Evolutionary conservation across 768 basidiomycete genomes (phyloP).

Genomic region (Pilatotrama ljubarskyi): DNA sequence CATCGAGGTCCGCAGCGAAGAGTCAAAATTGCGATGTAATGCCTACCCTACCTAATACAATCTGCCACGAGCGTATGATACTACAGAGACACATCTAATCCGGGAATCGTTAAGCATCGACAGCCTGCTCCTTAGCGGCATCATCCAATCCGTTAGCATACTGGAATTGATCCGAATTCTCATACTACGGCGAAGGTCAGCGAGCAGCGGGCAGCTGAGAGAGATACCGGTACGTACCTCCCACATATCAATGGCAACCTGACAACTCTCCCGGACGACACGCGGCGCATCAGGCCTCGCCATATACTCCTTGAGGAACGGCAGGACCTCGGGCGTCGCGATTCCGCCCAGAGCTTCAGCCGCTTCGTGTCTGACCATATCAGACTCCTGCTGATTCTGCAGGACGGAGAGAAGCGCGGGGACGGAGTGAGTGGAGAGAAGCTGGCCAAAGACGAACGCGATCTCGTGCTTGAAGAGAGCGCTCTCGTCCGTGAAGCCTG

Average conservation of each 20-base stretch:
- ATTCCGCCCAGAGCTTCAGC: conserved; percentile 99
- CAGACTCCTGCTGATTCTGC: conserved; percentile 69
- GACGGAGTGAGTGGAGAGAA: conserved; percentile 85
- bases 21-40: not conserved
- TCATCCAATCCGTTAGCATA: conserved; percentile 59
- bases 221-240: conserved; percentile 49
- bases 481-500: conserved; percentile 86
- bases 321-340: conserved; percentile 87
- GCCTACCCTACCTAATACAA: not conserved
- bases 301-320: conserved; percentile 85
- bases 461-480: conserved; percentile 99
- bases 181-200: conserved; percentile 49
- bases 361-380: conserved; percentile 98
- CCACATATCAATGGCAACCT: conserved; percentile 97
- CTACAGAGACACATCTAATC: not conserved
- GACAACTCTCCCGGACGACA: conserved; percentile 94
- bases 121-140: conserved; percentile 14
- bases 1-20: too few relatives aligned
- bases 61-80: not conserved
- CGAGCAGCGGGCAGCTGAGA: not conserved
- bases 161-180: conserved; percentile 80
- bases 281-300: conserved; percentile 72
- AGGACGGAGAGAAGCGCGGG: conserved; percentile 82
- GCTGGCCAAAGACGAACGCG: conserved; percentile 97
- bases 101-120: conserved; percentile 24